Percentiles rank a stretch among this genome's conserved stretches.
Conservation (phyloP, 2,329 filamentous ascomycete genomes). For the Dactylellina cionopaga region DNA sequence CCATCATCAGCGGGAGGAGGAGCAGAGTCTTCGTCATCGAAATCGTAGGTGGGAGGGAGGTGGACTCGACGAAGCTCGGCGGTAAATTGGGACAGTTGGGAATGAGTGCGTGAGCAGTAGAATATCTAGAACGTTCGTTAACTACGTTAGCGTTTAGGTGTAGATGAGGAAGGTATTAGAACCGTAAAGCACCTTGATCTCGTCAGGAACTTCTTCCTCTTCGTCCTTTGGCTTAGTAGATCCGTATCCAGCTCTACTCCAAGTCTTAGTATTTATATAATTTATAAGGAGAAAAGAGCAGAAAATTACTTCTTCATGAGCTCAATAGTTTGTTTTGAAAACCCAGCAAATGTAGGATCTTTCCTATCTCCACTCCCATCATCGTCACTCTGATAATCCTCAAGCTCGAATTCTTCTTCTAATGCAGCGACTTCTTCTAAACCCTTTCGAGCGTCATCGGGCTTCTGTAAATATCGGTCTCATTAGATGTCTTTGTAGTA, state of each 20-base stretch:
- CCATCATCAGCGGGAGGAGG: slow-evolving; percentile 53
- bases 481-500: slow-evolving; percentile 56
- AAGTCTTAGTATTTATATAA: slow-evolving; percentile 1
- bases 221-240: slow-evolving; percentile 59
- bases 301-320: slow-evolving; percentile 75
- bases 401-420: slow-evolving; percentile 78
- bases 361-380: slow-evolving; percentile 61
- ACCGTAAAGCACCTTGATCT: slow-evolving; percentile 70
- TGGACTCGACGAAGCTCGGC: slow-evolving; percentile 80
- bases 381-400: slow-evolving; percentile 75
- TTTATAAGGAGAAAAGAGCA: slow-evolving; percentile 52
- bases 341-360: slow-evolving; percentile 61
- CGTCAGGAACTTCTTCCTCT: slow-evolving; percentile 69
- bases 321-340: slow-evolving; percentile 79
- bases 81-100: slow-evolving; percentile 88
- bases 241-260: slow-evolving; percentile 38
- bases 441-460: slow-evolving; percentile 56
- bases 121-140: slow-evolving; percentile 75
- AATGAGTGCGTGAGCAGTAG: slow-evolving; percentile 92
- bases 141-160: not conserved
- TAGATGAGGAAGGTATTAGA: slow-evolving; percentile 23
- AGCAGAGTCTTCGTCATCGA: slow-evolving; percentile 58
- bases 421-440: slow-evolving; percentile 60
- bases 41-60: slow-evolving; percentile 76
- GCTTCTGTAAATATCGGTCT: slow-evolving; percentile 49